These are phyloP conservation scores for Leccinum barrowsii DNA, from an alignment of 768 basidiomycete species.

Conservation along the genomic window DNA sequence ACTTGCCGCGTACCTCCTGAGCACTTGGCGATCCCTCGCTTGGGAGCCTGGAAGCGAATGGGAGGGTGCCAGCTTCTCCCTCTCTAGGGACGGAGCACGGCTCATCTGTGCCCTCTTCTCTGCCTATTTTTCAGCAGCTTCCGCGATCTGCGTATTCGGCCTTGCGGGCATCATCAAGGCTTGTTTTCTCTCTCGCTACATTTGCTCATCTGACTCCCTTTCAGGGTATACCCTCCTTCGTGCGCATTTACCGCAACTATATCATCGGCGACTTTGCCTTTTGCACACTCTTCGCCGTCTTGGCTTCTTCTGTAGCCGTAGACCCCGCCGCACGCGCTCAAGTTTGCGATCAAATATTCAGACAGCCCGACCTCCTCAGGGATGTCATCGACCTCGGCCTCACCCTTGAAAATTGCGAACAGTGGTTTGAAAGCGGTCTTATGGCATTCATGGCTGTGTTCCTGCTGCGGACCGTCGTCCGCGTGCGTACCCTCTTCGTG, in stretches of 20 bases:
- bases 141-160: constrained; percentile 61
- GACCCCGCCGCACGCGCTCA: constrained; percentile 50
- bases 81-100: constrained; percentile 40
- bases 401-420: constrained; percentile 77
- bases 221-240: constrained; percentile 59
- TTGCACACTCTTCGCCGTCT: constrained; percentile 53
- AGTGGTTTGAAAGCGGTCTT: constrained; percentile 68
- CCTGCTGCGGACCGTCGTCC: constrained; percentile 58
- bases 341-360: constrained; percentile 71
- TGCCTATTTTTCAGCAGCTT: constrained; percentile 63
- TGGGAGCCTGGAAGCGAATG: constrained; percentile 50
- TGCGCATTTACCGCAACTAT: constrained; percentile 81
- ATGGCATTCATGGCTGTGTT: constrained; percentile 56
- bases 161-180: constrained; percentile 70
- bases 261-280: constrained; percentile 77
- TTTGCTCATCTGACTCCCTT: background rate
- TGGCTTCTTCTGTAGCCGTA: constrained; percentile 60
- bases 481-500: constrained; percentile 44
- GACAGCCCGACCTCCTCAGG: constrained; percentile 71
- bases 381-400: constrained; percentile 69
- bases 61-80: constrained; percentile 40
- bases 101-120: constrained; percentile 61
- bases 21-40: constrained; percentile 41
- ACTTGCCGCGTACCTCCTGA: constrained; percentile 40
- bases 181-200: constrained; percentile 4